Evolutionary conservation across 192 early-diverging fungal genomes (phyloP), one percentile per base, ranked within the genome.

Genomic region (Spizellomyces sp.): DNA sequence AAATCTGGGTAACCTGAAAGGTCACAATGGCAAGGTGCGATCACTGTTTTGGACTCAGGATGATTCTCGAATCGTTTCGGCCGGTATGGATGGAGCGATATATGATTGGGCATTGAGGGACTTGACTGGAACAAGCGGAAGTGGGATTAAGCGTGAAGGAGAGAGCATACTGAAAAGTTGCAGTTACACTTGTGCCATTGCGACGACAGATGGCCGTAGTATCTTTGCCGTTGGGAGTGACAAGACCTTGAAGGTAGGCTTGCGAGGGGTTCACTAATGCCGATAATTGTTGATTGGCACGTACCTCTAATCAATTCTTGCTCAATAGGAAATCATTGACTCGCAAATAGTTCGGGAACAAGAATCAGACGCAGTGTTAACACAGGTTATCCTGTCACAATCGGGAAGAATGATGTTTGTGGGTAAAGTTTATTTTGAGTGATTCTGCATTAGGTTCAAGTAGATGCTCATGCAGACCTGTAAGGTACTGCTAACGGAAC

Each of bases 371-470:
- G 70, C 62, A 9, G 84, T 86, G 2, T 69, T 84, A 5, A 88
- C 83, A 4, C 84, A 88, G 76, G 79, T 88, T 44, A 70, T 73
- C 12, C 46, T 87, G 15, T 88, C 86, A 4, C 83, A 88, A 47
- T 87, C 85, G 19, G 87, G 87, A 9, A 61, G 80, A 5, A 88
- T 88, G 87, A 80, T 88, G 77, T 88, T 88, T 83, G 79, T 78
- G 9, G 85, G 84, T 78, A 71, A n/a, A 10, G 70, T 64, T 7
- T 8, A 27, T 4, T 0, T 14, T 12, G 0, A 9, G 10, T 43
- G 59, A 46, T 12, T 43, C 44, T 46, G 27, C 27, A 36, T 36
- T 3, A 36, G 27, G 27, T 36, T 15, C 21, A 19, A 12, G 59
- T 61, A 12, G 10, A 36, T 12, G 12, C 59, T 36, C 15, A 41